These are phyloP conservation scores for Copromyces sp. DNA, from an alignment of 495 filamentous ascomycete genomes.

Conservation along the genomic window DNA sequence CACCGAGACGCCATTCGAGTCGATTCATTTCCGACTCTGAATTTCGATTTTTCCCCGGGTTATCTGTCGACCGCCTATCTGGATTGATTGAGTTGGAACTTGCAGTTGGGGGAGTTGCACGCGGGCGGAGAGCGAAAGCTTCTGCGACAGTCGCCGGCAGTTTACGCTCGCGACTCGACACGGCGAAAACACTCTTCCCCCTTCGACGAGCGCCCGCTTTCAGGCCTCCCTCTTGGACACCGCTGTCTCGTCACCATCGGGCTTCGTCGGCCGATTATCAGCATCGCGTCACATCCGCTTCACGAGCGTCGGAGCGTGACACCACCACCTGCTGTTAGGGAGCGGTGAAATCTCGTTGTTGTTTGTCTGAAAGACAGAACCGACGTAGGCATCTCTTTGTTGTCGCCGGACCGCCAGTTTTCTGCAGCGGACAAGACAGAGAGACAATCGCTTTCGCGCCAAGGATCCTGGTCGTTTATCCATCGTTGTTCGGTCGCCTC, in stretches of 20 bases:
- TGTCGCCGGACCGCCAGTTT: slow-evolving; percentile 2
- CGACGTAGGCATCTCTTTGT: not conserved
- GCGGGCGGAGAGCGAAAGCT: slow-evolving; percentile 1
- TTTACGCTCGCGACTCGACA: slow-evolving; percentile 27
- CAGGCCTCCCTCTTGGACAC: slow-evolving; percentile 11
- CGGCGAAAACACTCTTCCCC: slow-evolving; percentile 20
- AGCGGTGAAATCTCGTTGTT: not conserved
- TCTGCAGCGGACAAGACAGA: not conserved
- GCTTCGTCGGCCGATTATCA: not conserved
- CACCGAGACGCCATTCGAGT: slow-evolving; percentile 7
- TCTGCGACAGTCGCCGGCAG: slow-evolving; percentile 12
- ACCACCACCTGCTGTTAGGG: not conserved
- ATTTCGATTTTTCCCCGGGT: slow-evolving; percentile 2
- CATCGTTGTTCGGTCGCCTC: slow-evolving; percentile 8
- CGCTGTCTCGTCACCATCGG: not conserved
- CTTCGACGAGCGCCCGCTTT: slow-evolving; percentile 10
- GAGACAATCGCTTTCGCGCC: slow-evolving; percentile 1
- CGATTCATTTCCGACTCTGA: not conserved
- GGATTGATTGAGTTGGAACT: slow-evolving; percentile 10
- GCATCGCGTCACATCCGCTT: not conserved
- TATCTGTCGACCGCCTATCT: slow-evolving; percentile 9
- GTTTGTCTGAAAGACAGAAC: not conserved
- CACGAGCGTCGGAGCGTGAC: not conserved
- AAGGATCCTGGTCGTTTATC: slow-evolving; percentile 4
- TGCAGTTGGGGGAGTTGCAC: slow-evolving; percentile 1